Base-by-base conservation (phyloP, 2,329 filamentous ascomycete genomes). In the Exophiala spinifera region DNA sequence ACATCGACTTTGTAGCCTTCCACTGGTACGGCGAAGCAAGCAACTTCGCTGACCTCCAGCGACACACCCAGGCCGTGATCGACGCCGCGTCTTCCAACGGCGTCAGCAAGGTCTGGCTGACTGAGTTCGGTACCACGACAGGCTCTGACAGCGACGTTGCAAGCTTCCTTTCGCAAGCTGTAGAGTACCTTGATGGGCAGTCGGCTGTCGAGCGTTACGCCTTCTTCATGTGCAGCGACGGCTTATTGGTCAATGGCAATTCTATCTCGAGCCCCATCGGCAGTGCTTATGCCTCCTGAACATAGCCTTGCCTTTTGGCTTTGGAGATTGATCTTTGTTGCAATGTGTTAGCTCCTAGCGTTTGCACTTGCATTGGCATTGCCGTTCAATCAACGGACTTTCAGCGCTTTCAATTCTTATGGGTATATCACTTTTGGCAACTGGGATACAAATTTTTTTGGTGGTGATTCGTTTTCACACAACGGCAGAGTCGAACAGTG, bases 61-160 rank as follows among this genome's bases (percentile, higher is more conserved):
- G 54, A 5, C 71, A 74, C 36, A 67, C 76, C 37, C 50, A 62
- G 11, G 52, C 69, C 40, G 70, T 73, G 15, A 66, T 71, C 49
- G 47, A 59, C 7, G 36, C 72, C 7, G 73, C 70, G 1, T 37
- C 51, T 3, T 45, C 66, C 11, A 61, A 74, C 47, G 61, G 59
- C 17, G 67, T 77, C 28, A 42, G 61, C n/a, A 68, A 72, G 44
- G 67, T 76, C 55, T 77, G 75, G 75, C 56, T 77, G 15, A 74
- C 75, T 1, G 75, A 77, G 62, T 76, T 76, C 57, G 70, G 67
- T 7, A 67, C 71, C 36, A 50, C 62, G n/a, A n/a, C n/a, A 1
- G 49, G 64, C 7, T 31, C 51, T 1, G 61, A 61, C 34, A 31
- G 34, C 10, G 59, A 63, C 6, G 56, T 53, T 3, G 53, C 63